These are phyloP conservation scores for Mycosphaerella arachidis DNA, from an alignment of 2,329 filamentous ascomycete genomes.

Conservation along the genomic window DNA sequence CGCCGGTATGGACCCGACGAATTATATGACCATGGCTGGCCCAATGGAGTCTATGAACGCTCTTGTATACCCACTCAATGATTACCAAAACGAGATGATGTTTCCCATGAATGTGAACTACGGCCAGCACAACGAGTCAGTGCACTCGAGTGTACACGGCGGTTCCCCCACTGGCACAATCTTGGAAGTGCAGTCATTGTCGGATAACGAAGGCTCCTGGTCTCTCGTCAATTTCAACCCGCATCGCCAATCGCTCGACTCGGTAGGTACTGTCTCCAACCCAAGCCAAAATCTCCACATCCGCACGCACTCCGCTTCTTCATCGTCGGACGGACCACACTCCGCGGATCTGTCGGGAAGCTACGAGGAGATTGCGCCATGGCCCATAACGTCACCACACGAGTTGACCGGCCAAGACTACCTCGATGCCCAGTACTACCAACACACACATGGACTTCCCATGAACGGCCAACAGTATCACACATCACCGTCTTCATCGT, in stretches of 20 bases:
- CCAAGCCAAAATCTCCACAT: conserved; percentile 86
- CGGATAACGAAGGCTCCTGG: conserved; percentile 74
- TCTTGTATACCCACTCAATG: conserved; percentile 49
- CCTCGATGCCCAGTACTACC: conserved; percentile 54
- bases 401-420: conserved; percentile 63
- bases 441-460: conserved; percentile 30
- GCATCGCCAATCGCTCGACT: conserved; percentile 61
- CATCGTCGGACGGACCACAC: conserved; percentile 58
- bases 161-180: conserved; percentile 75
- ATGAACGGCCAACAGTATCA: conserved; percentile 24
- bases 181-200: conserved; percentile 80
- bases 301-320: conserved; percentile 80
- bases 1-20: conserved; percentile 38
- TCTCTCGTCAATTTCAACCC: conserved; percentile 62
- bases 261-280: conserved; percentile 73
- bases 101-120: conserved; percentile 44
- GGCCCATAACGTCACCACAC: conserved; percentile 75
- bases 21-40: conserved; percentile 39
- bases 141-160: conserved; percentile 39
- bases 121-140: conserved; percentile 40
- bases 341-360: conserved; percentile 65
- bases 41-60: conserved; percentile 45
- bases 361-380: conserved; percentile 70
- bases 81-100: conserved; percentile 68
- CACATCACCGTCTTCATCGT: conserved; percentile 23